Base-by-base conservation (phyloP, 140 eudicot species). In the Senecio squalidus region DNA sequence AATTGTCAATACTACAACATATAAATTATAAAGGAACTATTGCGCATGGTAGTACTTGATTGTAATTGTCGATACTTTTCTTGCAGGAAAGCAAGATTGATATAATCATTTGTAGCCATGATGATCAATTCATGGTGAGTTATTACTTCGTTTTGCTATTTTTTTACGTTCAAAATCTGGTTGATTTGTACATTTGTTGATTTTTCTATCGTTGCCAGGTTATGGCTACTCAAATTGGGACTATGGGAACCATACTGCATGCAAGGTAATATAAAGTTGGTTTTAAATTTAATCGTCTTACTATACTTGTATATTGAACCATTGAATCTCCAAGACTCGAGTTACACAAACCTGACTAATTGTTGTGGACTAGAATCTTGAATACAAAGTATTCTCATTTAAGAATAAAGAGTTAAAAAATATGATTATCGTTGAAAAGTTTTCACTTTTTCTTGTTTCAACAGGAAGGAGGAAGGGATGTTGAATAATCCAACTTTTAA, bases 151-250 rank as follows among this genome's bases (percentile, higher is more conserved):
- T 48, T 58, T 58, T 20, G 18, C 45, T 71, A 17, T 40, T 49
- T 29, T 44, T 21, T 53, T 21, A 4, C 6, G 6, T 27, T 36
- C 47, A 63, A 27, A 56, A 45, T 62, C 33, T 52, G 45, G 4
- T 51, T 30, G 28, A 16, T 36, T 23, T 11, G 55, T 40, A 58
- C 54, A 40, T 60, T 55, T 72, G 62, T 22, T 47, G 55, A 25
- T 44, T 28, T 70, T 22, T 46, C 7, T 15, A 4, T 29, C 69
- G 29, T 43, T 73, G 28, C 29, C 79, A 91, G 96, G 82, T 91
- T 36, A 73, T 92, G 15, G 96, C 82, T n/a, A 92, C 92, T 46
- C 92, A 92, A 76, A 81, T 92, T 17, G 98, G 98, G 79, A 91
- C 96, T 66, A 70, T 91, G 95, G 98, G 98, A 44, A 91, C 96